Evolutionary conservation across 192 early-diverging fungal genomes (phyloP), one percentile per base, ranked within the genome.

Genomic region (Ambispora gerdemannii): DNA sequence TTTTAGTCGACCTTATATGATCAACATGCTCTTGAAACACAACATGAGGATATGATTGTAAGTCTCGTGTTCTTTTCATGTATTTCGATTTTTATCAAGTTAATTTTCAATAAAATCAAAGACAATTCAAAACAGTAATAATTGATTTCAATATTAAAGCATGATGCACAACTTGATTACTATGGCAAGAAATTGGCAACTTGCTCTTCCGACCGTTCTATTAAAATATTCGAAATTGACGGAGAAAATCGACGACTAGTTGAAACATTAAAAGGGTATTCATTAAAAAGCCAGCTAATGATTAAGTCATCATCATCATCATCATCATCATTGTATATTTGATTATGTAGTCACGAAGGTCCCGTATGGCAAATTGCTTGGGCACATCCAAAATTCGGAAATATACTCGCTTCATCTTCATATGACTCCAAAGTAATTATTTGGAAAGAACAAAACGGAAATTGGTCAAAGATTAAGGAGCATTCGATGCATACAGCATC

Each of bases 361-460:
- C 97, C 97, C 3, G 96, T 99, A n/a, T 99, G 97, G 97, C 95
- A 96, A 75, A 91, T 99, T 24, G 84, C 94, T 19, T 99, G 97
- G 97, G 95, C 96, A 15, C 97, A 99, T 74, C 97, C 97, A 47
- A 96, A 96, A 78, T 99, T 92, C 81, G 96, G 96, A 55, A 90
- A 82, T 73, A 90, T 99, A 49, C 81, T 99, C 22, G 97, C 97
- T 17, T 96, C 94, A 25, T 97, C 94, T 78, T 92, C 93, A 20
- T 97, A 97, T 76, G 97, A 99, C 73, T 86, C 89, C n/a, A 89
- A 90, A 47, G 96, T 98, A 35, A 85, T 94, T 72, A 91, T 99
- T 64, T 99, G 95, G 94, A 93, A 92, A 71, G 97, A 98, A 76
- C 89, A 86, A 24, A 87, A 90, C 55, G 92, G 91, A 69, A 69